Conservation (phyloP, 2,329 filamentous ascomycete genomes). For the Aspergillus jensenii region DNA sequence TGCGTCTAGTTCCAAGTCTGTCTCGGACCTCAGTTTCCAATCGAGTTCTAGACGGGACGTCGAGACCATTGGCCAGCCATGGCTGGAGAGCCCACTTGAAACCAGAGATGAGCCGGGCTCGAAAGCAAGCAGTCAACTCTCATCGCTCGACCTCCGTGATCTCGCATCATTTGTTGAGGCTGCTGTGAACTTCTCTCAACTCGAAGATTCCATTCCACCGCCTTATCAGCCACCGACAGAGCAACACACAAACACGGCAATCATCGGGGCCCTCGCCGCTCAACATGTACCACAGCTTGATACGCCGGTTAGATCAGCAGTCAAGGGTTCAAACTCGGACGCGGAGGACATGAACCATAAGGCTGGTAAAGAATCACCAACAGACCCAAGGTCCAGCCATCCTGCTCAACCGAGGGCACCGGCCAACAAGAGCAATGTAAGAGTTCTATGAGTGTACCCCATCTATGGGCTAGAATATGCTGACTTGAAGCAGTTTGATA, state of each 20-base stretch:
- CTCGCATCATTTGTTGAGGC: slow-evolving; percentile 35
- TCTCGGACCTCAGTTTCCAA: slow-evolving; percentile 23
- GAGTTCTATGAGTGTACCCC: background rate
- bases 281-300: background rate
- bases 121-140: slow-evolving; percentile 21
- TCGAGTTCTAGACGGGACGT: slow-evolving; percentile 35
- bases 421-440: slow-evolving; percentile 7
- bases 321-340: background rate
- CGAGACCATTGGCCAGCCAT: slow-evolving; percentile 39
- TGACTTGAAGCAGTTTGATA: slow-evolving; percentile 10
- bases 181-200: slow-evolving; percentile 28
- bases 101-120: slow-evolving; percentile 14
- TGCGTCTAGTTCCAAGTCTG: slow-evolving; percentile 15
- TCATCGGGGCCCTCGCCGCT: background rate
- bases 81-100: slow-evolving; percentile 32
- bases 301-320: background rate
- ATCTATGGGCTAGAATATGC: background rate
- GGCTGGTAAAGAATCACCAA: background rate
- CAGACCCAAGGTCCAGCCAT: background rate
- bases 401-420: background rate
- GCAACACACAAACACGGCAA: background rate
- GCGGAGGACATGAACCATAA: background rate
- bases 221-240: slow-evolving; percentile 15
- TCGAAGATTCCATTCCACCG: slow-evolving; percentile 24
- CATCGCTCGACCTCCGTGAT: slow-evolving; percentile 32